A percentile compares a stretch with the other conserved stretches of the same genome.
Evolutionary conservation across 2,329 filamentous ascomycete species (phyloP).

Genomic region (Paraconiothyrium brasiliense): DNA sequence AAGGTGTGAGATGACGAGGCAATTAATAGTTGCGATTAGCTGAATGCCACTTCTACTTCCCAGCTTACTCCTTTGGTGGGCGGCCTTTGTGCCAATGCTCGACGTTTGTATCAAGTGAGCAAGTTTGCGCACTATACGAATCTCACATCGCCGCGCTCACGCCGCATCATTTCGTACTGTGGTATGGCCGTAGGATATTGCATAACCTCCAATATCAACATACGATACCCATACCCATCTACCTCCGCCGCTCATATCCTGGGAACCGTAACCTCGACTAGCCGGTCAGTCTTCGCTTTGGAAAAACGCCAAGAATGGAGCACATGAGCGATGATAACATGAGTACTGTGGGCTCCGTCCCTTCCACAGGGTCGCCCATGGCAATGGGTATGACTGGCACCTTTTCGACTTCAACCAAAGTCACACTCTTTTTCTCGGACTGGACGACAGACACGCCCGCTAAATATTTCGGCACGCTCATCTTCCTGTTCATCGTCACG

Average conservation of each 20-base stretch:
- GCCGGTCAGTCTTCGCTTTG: neutral
- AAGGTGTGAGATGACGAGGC: neutral
- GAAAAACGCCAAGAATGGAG: neutral
- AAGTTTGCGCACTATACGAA: conserved; percentile 13
- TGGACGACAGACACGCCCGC: conserved; percentile 13
- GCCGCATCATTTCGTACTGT: neutral
- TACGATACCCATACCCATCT: neutral
- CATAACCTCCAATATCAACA: neutral
- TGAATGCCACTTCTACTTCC: neutral
- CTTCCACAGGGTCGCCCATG: neutral
- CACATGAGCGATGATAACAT: neutral
- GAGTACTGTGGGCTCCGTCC: neutral
- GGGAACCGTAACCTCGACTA: neutral
- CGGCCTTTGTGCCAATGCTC: neutral
- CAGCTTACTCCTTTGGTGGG: neutral
- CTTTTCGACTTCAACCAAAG: conserved; percentile 10
- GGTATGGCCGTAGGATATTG: neutral
- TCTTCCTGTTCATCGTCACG: conserved; percentile 9
- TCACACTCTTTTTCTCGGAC: conserved; percentile 8
- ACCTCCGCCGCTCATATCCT: neutral
- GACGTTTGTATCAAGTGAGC: neutral
- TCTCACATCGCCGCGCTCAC: neutral
- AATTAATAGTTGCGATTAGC: neutral
- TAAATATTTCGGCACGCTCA: conserved; percentile 13
- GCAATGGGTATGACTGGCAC: conserved; percentile 10